Conservation (phyloP, 2,329 filamentous ascomycete genomes). For the Sporothrix phasma region DNA sequence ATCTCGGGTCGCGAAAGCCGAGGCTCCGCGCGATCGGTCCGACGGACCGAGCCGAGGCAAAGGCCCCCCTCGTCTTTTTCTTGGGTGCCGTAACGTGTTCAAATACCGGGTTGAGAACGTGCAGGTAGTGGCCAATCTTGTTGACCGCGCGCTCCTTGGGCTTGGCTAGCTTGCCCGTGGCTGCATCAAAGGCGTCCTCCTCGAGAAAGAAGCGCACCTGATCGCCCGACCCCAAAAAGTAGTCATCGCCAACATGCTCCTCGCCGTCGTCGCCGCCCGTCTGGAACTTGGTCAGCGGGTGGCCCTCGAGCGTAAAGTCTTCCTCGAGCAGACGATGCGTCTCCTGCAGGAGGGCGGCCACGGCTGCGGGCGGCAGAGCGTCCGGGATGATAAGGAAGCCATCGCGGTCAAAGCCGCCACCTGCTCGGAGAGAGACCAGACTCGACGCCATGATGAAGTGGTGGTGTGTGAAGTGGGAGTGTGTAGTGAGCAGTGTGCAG, state of each 20-base stretch:
- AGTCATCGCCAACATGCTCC: constrained; percentile 83
- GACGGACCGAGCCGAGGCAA: constrained; percentile 31
- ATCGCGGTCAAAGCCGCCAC: constrained; percentile 63
- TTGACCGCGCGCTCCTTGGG: constrained; percentile 83
- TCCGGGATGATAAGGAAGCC: constrained; percentile 83
- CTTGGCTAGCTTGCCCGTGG: constrained; percentile 54
- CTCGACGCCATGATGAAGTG: neutral
- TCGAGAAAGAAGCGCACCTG: constrained; percentile 97
- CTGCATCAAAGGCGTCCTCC: constrained; percentile 70
- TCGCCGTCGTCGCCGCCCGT: constrained; percentile 55
- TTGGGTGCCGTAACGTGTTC: constrained; percentile 37
- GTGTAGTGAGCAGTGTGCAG: too few relatives aligned
- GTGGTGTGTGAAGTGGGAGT: neutral
- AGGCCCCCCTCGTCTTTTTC: constrained; percentile 25
- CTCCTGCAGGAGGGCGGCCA: constrained; percentile 60
- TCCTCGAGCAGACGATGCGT: constrained; percentile 61
- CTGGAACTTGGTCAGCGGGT: constrained; percentile 89
- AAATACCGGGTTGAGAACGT: constrained; percentile 59
- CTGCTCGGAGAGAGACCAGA: constrained; percentile 59
- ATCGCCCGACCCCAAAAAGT: constrained; percentile 84
- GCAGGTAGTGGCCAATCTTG: constrained; percentile 73
- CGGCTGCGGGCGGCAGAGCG: constrained; percentile 57
- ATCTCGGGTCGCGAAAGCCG: constrained; percentile 65
- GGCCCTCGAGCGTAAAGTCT: constrained; percentile 64
- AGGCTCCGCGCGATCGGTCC: constrained; percentile 58